Percentiles rank a stretch among this genome's conserved stretches.
Evolutionary conservation across 225 moss, liverwort and hornwort genomes (phyloP).

Genomic region (Marchantia paleacea): DNA sequence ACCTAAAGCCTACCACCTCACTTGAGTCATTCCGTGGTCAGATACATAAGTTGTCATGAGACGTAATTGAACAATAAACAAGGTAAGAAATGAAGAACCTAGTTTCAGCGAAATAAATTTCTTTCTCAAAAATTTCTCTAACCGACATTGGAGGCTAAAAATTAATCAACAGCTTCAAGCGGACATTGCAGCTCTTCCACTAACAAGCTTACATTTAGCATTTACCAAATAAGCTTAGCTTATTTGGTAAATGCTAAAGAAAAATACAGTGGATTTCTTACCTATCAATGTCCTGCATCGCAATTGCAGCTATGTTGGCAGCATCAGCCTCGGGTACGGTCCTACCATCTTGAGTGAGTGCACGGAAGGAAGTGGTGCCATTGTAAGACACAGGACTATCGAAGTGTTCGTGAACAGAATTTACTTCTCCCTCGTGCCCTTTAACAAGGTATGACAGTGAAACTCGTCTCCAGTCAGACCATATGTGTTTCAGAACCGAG

Average conservation of each 20-base stretch:
- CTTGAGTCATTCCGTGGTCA: background rate
- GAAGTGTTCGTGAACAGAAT: slow-evolving; percentile 51
- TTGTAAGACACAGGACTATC: slow-evolving; percentile 42
- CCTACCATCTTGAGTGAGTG: slow-evolving; percentile 53
- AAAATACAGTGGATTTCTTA: slow-evolving; percentile 11
- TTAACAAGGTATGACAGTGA: slow-evolving; percentile 59
- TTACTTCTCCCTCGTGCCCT: slow-evolving; percentile 55
- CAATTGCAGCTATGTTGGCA: slow-evolving; percentile 72
- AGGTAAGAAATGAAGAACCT: no score
- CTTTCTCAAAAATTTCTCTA: no score
- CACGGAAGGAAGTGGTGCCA: slow-evolving; percentile 57
- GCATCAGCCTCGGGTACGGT: slow-evolving; percentile 76
- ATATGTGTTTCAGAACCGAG: slow-evolving; percentile 62
- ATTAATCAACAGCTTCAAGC: background rate
- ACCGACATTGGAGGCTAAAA: no score
- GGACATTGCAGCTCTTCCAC: background rate
- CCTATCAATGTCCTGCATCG: slow-evolving; percentile 69
- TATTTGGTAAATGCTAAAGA: background rate
- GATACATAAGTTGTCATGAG: no score
- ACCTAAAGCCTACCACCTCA: slow-evolving; percentile 2
- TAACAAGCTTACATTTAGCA: background rate
- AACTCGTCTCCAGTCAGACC: slow-evolving; percentile 78
- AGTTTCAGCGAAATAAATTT: no score
- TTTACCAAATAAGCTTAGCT: no score
- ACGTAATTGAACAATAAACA: no score